These are phyloP conservation scores for Scleroderma bovista DNA, from an alignment of 768 basidiomycete genomes.

Conservation along the genomic window DNA sequence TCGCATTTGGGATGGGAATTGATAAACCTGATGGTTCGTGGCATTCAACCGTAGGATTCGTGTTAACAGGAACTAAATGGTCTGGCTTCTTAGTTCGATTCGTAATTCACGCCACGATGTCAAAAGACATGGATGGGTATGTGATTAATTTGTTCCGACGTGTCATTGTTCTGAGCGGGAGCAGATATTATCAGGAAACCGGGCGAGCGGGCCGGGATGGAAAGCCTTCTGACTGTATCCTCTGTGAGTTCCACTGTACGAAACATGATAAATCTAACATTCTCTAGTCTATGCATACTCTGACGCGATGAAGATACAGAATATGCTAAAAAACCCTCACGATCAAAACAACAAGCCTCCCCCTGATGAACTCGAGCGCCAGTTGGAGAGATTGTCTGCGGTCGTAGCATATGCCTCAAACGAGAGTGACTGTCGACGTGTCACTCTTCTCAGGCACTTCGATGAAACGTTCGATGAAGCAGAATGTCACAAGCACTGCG, in stretches of 20 bases:
- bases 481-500: constrained; percentile 68
- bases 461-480: constrained; percentile 69
- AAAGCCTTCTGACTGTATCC: constrained; percentile 72
- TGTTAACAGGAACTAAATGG: neutral
- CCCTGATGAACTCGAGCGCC: constrained; percentile 58
- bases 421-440: constrained; percentile 78
- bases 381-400: constrained; percentile 54
- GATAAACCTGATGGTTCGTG: constrained; percentile 72
- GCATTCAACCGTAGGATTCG: neutral
- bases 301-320: constrained; percentile 52
- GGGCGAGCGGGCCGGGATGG: constrained; percentile 96
- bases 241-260: constrained; percentile 51
- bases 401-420: constrained; percentile 82
- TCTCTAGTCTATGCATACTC: constrained; percentile 55
- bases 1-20: constrained; percentile 98
- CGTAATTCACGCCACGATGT: constrained; percentile 84
- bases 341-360: constrained; percentile 35
- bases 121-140: constrained; percentile 80
- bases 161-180: constrained; percentile 5
- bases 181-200: constrained; percentile 90
- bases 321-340: constrained; percentile 51
- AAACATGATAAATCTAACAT: neutral
- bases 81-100: constrained; percentile 61
- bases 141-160: constrained; percentile 12
- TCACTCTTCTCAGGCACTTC: constrained; percentile 85